Evolutionary conservation across 192 early-diverging fungal genomes (phyloP).

Genomic region (Rhizoclosmatium globosum): DNA sequence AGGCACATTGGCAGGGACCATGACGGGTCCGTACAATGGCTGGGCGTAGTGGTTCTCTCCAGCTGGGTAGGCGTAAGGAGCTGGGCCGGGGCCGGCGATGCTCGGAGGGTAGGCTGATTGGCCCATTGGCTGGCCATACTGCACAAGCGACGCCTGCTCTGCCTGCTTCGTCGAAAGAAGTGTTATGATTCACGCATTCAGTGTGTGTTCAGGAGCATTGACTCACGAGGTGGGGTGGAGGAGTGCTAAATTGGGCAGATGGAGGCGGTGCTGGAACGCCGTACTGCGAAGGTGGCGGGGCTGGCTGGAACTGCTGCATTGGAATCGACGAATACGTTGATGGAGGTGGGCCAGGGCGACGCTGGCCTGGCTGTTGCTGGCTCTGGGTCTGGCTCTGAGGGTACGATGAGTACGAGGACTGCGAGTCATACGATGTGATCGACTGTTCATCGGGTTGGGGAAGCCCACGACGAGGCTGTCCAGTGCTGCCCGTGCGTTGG

Average conservation of each 20-base stretch:
- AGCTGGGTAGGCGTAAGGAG: constrained; percentile 24
- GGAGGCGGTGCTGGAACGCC: no score
- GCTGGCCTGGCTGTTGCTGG: constrained; percentile 5
- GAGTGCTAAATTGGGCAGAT: no score
- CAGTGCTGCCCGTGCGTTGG: no score
- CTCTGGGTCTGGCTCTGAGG: neutral
- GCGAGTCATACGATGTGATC: no score
- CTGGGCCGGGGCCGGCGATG: neutral
- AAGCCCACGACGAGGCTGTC: no score
- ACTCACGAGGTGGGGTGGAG: no score
- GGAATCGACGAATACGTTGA: neutral
- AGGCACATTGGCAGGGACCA: constrained; percentile 21
- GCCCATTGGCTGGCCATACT: constrained; percentile 21
- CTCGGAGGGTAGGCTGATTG: neutral
- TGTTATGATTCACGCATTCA: no score
- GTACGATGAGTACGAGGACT: no score
- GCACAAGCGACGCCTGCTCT: constrained; percentile 5
- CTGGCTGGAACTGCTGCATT: neutral
- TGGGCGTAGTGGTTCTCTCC: neutral
- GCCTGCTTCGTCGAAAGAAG: constrained; percentile 15
- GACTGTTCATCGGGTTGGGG: no score
- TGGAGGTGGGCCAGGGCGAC: neutral
- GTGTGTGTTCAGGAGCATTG: no score
- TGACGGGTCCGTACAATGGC: constrained; percentile 24
- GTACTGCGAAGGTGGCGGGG: neutral